Evolutionary conservation across 768 basidiomycete genomes (phyloP).

Genomic region (Lactifluus volemus): DNA sequence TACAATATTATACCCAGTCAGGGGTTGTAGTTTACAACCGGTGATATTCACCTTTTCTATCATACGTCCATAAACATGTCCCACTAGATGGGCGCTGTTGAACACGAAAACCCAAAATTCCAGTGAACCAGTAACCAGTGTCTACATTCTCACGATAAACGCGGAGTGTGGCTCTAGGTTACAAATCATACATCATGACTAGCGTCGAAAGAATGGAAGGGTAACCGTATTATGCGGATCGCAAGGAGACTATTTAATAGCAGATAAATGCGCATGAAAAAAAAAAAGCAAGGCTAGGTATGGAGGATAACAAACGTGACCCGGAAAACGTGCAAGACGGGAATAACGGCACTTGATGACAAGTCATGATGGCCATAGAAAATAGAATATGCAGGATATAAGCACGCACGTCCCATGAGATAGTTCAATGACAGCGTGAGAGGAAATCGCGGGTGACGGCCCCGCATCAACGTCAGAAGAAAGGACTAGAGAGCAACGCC

Average conservation of each 20-base stretch:
- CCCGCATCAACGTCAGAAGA: neutral
- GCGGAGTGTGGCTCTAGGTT: neutral
- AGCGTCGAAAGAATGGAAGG: slow-evolving; percentile 25
- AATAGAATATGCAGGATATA: neutral
- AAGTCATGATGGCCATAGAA: neutral
- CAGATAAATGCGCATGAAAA: slow-evolving; percentile 18
- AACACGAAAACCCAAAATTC: neutral
- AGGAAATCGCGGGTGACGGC: neutral
- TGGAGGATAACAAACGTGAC: neutral
- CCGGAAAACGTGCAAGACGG: neutral
- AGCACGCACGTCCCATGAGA: neutral
- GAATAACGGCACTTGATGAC: neutral
- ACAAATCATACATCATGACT: slow-evolving; percentile 20
- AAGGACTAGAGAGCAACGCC: neutral
- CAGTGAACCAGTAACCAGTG: neutral
- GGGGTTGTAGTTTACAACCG: too few relatives aligned
- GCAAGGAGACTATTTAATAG: neutral
- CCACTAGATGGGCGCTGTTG: neutral
- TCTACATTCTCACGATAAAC: slow-evolving; percentile 18
- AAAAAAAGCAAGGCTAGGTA: neutral
- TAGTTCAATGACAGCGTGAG: slow-evolving; percentile 12
- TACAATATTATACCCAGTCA: too few relatives aligned
- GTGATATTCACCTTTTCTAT: too few relatives aligned
- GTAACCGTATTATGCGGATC: slow-evolving; percentile 4
- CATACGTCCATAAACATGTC: neutral